Conservation (phyloP, 192 early-diverging fungal species). For the Pecoramyces ruminantium region DNA sequence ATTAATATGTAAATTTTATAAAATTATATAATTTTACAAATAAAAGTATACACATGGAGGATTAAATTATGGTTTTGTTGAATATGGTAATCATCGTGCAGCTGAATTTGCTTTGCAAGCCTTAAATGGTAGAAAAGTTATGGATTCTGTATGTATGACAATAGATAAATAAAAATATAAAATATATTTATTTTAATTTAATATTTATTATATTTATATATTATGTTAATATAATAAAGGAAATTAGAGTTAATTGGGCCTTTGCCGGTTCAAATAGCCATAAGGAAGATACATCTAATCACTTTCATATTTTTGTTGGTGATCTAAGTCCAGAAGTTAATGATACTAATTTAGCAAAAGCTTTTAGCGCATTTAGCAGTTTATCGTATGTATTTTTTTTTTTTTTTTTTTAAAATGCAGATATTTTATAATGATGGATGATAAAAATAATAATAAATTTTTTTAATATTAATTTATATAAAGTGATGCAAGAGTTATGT, state of each 20-base stretch:
- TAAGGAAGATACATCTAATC: slow-evolving; percentile 54
- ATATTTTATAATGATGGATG: too few relatives aligned
- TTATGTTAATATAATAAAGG: slow-evolving; percentile 19
- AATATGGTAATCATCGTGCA: slow-evolving; percentile 48
- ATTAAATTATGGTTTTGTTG: slow-evolving; percentile 82
- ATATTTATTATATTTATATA: background rate
- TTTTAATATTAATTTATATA: too few relatives aligned
- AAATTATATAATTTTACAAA: too few relatives aligned
- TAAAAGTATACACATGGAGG: slow-evolving; percentile 46
- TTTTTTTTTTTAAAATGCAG: background rate
- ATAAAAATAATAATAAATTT: too few relatives aligned
- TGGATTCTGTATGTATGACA: slow-evolving; percentile 36
- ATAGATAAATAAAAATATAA: too few relatives aligned
- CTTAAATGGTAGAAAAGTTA: slow-evolving; percentile 54
- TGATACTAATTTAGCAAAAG: slow-evolving; percentile 57
- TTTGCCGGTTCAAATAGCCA: slow-evolving; percentile 13
- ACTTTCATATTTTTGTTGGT: slow-evolving; percentile 84
- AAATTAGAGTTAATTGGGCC: slow-evolving; percentile 55
- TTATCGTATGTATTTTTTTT: slow-evolving; percentile 43
- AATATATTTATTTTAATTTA: too few relatives aligned
- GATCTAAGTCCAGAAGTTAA: slow-evolving; percentile 82
- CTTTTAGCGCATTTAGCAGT: slow-evolving; percentile 53
- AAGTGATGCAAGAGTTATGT: slow-evolving; percentile 86
- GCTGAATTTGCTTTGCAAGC: slow-evolving; percentile 53
- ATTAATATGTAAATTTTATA: too few relatives aligned